Percentiles rank a stretch among this genome's conserved stretches.
Evolutionary conservation across 176 grass and related monocot species (phyloP).

Genomic region (Aegilops umbellulata): DNA sequence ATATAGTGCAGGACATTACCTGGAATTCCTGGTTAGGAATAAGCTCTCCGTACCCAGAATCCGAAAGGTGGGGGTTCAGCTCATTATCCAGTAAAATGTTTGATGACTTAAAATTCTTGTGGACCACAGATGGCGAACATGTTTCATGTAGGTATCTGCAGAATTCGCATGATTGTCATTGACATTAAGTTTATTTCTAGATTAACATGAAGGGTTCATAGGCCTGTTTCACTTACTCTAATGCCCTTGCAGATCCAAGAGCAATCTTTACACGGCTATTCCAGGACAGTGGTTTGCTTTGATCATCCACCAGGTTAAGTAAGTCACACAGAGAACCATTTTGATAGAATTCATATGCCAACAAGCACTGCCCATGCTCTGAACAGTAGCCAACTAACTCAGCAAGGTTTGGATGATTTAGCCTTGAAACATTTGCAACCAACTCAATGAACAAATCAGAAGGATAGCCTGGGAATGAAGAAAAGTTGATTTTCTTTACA

Average conservation of each 20-base stretch:
- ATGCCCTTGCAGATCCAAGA: constrained; percentile 87
- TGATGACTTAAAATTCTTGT: constrained; percentile 86
- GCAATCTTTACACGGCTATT: constrained; percentile 87
- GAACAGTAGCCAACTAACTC: constrained; percentile 83
- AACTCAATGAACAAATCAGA: constrained; percentile 69
- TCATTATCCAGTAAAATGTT: constrained; percentile 90
- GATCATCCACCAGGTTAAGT: constrained; percentile 62
- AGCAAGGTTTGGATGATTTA: constrained; percentile 81
- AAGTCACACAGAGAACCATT: constrained; percentile 73
- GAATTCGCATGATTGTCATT: neutral
- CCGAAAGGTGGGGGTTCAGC: constrained; percentile 81
- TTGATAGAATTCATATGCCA: constrained; percentile 67
- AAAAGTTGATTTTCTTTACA: constrained; percentile 82
- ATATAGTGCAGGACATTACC: constrained; percentile 27
- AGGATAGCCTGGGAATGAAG: constrained; percentile 53
- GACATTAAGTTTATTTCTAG: neutral
- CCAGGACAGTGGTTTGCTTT: constrained; percentile 67
- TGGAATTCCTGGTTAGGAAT: constrained; percentile 69
- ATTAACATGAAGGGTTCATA: neutral
- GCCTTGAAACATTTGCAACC: constrained; percentile 63
- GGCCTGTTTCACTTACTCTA: constrained; percentile 63
- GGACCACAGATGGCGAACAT: constrained; percentile 76
- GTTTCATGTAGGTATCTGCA: constrained; percentile 94
- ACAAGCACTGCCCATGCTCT: constrained; percentile 87
- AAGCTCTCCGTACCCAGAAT: constrained; percentile 75